Conservation (phyloP, 345 rosid species). For the Turritis glabra region DNA sequence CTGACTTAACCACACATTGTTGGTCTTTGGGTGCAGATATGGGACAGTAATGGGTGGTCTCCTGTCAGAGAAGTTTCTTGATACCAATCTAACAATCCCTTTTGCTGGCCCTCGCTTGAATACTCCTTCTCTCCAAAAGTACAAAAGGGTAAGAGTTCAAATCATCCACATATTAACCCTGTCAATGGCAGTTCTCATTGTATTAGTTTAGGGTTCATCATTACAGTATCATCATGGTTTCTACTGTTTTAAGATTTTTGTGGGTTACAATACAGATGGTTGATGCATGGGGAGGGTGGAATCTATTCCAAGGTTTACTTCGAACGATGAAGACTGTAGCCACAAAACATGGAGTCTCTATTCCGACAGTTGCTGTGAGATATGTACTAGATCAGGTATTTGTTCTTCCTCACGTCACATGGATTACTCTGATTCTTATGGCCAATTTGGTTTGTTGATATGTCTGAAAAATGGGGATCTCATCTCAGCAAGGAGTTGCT, state of each 20-base stretch:
- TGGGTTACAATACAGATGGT: slow-evolving; percentile 61
- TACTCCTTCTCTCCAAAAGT: slow-evolving; percentile 90
- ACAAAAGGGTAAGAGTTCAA: slow-evolving; percentile 67
- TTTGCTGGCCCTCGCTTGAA: slow-evolving; percentile 82
- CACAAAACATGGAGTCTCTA: slow-evolving; percentile 80
- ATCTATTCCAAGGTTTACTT: slow-evolving; percentile 75
- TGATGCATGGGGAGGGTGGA: slow-evolving; percentile 99
- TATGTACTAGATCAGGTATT: slow-evolving; percentile 81
- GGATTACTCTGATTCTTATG: neutral
- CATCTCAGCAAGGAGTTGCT: slow-evolving; percentile 71
- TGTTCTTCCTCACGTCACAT: neutral
- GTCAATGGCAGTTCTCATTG: neutral
- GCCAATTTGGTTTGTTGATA: neutral
- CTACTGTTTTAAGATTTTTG: neutral
- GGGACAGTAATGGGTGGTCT: slow-evolving; percentile 98
- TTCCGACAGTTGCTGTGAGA: slow-evolving; percentile 86
- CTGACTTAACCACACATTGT: neutral
- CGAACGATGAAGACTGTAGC: slow-evolving; percentile 66
- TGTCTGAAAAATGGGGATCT: neutral
- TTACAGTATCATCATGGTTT: neutral
- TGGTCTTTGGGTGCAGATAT: slow-evolving; percentile 55
- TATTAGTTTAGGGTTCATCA: neutral
- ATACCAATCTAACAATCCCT: slow-evolving; percentile 80
- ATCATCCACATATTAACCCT: neutral
- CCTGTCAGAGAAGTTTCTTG: slow-evolving; percentile 87